Percentiles rank a stretch among this genome's conserved stretches.
phyloP scores from a whole-genome alignment of 805 yeast genomes.

The Metschnikowia bowlesiae region DNA sequence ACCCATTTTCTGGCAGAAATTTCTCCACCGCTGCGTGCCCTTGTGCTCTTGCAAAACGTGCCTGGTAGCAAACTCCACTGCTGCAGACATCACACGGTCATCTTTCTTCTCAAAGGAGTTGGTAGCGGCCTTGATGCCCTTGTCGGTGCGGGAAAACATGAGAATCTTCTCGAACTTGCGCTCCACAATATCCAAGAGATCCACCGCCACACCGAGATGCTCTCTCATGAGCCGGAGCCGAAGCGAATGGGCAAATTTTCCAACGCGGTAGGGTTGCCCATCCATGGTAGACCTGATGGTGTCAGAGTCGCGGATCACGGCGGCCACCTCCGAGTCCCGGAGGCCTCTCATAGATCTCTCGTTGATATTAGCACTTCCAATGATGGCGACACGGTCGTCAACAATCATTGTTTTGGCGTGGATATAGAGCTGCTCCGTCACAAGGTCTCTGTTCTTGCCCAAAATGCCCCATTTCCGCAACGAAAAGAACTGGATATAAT shows the following conservation, averaged over 20 bases:
- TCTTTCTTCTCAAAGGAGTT: constrained; percentile 33
- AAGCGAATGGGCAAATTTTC: constrained; percentile 82
- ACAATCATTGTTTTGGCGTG: constrained; percentile 91
- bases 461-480: constrained; percentile 93
- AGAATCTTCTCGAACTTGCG: constrained; percentile 55
- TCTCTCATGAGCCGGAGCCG: constrained; percentile 94
- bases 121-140: constrained; percentile 45
- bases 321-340: constrained; percentile 93
- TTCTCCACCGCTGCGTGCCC: constrained; percentile 49
- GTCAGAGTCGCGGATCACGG: constrained; percentile 78
- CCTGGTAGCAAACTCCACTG: constrained; percentile 71
- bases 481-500: constrained; percentile 87
- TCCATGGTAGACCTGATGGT: constrained; percentile 69
- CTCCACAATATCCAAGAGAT: constrained; percentile 75
- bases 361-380: constrained; percentile 96
- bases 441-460: constrained; percentile 67
- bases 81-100: constrained; percentile 48
- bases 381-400: constrained; percentile 89
- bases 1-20: constrained; percentile 19
- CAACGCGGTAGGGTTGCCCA: constrained; percentile 76
- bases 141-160: constrained; percentile 36
- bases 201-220: constrained; percentile 92
- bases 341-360: constrained; percentile 94
- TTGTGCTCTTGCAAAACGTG: constrained; percentile 50
- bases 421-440: constrained; percentile 87